Evolutionary conservation across 108 stramenopile species (phyloP).

Genomic region (Cyclotella kingstonii): DNA sequence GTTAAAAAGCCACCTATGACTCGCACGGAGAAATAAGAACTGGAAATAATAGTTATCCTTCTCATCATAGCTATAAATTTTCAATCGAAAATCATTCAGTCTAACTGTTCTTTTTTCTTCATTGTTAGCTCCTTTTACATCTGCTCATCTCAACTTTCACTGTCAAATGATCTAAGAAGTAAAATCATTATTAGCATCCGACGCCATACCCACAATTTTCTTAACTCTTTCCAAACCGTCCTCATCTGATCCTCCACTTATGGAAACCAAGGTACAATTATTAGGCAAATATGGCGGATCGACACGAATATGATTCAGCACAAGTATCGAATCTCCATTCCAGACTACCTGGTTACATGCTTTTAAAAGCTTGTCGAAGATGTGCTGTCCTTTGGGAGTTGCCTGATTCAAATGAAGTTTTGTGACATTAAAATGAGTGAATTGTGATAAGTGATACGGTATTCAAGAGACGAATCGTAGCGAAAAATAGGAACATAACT

Average conservation of each 20-base stretch:
- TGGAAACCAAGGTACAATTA: conserved; percentile 56
- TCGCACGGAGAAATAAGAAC: too few relatives aligned
- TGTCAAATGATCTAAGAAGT: neutral
- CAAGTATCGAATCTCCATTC: conserved; percentile 66
- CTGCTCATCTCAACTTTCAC: neutral
- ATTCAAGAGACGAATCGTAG: conserved; percentile 1
- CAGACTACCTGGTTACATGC: conserved; percentile 76
- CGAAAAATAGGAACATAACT: neutral
- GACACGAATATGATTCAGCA: conserved; percentile 63
- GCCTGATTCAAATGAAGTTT: conserved; percentile 40
- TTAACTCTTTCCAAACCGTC: conserved; percentile 79
- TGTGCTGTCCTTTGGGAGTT: conserved; percentile 67
- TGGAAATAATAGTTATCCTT: too few relatives aligned
- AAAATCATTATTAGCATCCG: neutral
- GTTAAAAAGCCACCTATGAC: too few relatives aligned
- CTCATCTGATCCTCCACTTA: conserved; percentile 46
- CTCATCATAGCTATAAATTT: too few relatives aligned
- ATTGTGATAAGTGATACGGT: conserved; percentile 1
- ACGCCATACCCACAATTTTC: conserved; percentile 68
- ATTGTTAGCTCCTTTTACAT: neutral
- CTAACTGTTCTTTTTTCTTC: too few relatives aligned
- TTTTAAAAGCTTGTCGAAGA: conserved; percentile 80
- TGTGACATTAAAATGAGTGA: too few relatives aligned
- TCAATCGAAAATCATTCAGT: too few relatives aligned
- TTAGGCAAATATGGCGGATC: conserved; percentile 76